A percentile compares a stretch with the other conserved stretches of the same genome.
phyloP scores from a whole-genome alignment of 106 monocot species.

The Dendrobium officinale region DNA sequence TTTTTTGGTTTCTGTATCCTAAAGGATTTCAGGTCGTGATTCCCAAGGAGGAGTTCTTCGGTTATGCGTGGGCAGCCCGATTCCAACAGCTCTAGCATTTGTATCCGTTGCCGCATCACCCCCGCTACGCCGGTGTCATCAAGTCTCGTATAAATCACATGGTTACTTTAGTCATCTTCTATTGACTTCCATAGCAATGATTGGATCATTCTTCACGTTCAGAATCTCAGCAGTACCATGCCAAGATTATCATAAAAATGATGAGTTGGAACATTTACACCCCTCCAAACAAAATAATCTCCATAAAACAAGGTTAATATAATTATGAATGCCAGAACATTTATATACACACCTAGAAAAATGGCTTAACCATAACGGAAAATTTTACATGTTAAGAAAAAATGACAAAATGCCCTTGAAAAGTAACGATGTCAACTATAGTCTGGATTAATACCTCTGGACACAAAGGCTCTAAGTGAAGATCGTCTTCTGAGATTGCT shows the following conservation, averaged over 20 bases:
- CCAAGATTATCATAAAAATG: not conserved
- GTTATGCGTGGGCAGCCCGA: too few relatives aligned
- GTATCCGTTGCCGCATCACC: too few relatives aligned
- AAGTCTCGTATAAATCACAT: not conserved
- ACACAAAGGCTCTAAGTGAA: constrained; percentile 62
- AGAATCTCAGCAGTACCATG: not conserved
- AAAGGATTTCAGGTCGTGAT: too few relatives aligned
- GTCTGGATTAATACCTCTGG: constrained; percentile 37
- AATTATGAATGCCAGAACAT: not conserved
- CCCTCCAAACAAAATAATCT: not conserved
- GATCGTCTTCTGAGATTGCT: constrained; percentile 45
- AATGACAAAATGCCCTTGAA: not conserved
- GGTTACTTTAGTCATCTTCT: not conserved
- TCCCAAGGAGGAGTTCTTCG: too few relatives aligned
- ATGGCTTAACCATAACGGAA: not conserved
- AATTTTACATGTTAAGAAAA: not conserved
- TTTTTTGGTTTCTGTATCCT: too few relatives aligned
- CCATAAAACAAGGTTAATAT: not conserved
- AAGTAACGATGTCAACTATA: not conserved
- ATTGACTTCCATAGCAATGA: not conserved
- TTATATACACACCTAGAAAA: not conserved
- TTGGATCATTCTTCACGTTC: not conserved
- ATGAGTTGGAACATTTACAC: not conserved
- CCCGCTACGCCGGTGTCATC: not conserved
- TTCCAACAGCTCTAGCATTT: too few relatives aligned